These are phyloP conservation scores for Globisporangium solare DNA, from an alignment of 352 stramenopile genomes.

Conservation along the genomic window DNA sequence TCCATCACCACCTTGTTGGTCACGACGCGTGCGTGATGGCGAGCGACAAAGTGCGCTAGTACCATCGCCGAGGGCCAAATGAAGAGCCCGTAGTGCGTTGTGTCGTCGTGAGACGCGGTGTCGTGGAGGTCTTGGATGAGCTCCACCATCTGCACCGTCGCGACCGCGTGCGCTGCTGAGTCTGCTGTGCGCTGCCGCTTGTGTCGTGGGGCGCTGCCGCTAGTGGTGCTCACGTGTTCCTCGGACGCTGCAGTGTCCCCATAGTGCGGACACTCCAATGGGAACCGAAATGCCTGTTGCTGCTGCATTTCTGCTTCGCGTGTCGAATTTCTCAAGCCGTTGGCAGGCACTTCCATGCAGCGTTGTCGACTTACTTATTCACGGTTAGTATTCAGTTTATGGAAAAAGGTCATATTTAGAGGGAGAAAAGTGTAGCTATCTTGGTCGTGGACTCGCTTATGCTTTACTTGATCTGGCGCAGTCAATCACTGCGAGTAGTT, in stretches of 20 bases:
- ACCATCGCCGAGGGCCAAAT: constrained; percentile 57
- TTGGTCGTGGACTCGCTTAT: too few species aligned
- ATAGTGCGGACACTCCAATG: not conserved
- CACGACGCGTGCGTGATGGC: constrained; percentile 20
- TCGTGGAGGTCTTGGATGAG: constrained; percentile 45
- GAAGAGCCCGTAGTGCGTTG: constrained; percentile 54
- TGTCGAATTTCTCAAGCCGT: too few species aligned
- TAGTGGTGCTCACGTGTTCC: not conserved
- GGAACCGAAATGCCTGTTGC: not conserved
- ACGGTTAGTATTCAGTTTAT: too few species aligned
- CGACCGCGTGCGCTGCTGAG: not conserved
- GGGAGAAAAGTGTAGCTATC: too few species aligned
- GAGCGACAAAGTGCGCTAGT: constrained; percentile 45
- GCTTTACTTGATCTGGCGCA: too few species aligned
- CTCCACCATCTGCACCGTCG: constrained; percentile 45
- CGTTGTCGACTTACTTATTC: too few species aligned
- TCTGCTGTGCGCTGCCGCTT: not conserved
- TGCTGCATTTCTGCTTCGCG: too few species aligned
- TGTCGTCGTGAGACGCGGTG: constrained; percentile 1
- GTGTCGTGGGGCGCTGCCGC: not conserved
- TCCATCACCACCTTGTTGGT: constrained; percentile 46
- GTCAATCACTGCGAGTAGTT: too few species aligned
- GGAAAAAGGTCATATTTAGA: too few species aligned
- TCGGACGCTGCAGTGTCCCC: too few species aligned
- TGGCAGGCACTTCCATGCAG: too few species aligned